phyloP scores from a whole-genome alignment of 1,284 basidiomycete species.

The Papiliotrema terrestris region DNA sequence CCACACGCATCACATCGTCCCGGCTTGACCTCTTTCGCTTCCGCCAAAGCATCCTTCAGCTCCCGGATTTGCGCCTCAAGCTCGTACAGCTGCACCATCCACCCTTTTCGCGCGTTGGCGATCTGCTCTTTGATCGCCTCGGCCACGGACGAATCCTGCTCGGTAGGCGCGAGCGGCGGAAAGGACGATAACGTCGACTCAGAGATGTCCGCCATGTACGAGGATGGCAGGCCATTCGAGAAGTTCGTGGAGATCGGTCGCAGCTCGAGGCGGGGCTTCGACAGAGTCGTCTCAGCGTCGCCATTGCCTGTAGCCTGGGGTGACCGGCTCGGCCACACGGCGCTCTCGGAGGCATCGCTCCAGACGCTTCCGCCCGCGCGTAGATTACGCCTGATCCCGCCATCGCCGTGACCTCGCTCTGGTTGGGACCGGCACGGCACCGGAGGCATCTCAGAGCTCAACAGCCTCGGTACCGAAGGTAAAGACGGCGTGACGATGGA shows the following conservation, averaged over 20 bases:
- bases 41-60: slow-evolving; percentile 63
- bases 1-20: too few species aligned
- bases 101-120: slow-evolving; percentile 57
- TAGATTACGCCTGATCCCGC: too few species aligned
- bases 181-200: neutral
- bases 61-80: slow-evolving; percentile 68
- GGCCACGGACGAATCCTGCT: slow-evolving; percentile 50
- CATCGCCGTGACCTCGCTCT: too few species aligned
- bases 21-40: slow-evolving; percentile 47
- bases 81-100: slow-evolving; percentile 69
- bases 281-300: too few species aligned
- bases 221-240: neutral
- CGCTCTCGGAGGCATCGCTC: neutral
- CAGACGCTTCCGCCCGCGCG: neutral
- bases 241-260: slow-evolving; percentile 3
- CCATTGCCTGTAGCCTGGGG: too few species aligned
- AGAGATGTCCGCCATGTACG: neutral
- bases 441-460: neutral
- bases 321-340: neutral
- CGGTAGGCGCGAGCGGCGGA: neutral
- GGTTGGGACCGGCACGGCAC: too few species aligned
- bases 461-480: neutral
- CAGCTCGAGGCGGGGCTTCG: neutral
- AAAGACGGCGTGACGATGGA: neutral
- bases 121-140: slow-evolving; percentile 60